A percentile compares a stretch with the other conserved stretches of the same genome.
These are phyloP conservation scores for Colletotrichum echinochloae DNA, from an alignment of 2,329 filamentous ascomycete species.

Conservation along the genomic window DNA sequence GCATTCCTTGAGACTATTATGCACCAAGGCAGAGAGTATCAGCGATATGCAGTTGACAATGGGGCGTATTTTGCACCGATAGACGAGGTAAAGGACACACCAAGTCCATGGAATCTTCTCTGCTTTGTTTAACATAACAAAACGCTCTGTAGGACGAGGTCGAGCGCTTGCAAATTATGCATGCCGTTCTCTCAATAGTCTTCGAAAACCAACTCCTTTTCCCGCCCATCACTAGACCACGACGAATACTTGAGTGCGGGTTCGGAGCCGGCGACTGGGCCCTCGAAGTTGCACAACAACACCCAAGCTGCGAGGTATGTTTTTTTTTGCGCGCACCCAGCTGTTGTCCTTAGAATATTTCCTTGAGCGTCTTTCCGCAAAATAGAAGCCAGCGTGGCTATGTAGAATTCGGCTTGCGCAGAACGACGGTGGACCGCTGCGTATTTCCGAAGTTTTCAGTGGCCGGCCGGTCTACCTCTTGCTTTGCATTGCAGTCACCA, in stretches of 20 bases:
- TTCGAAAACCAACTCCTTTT: conserved; percentile 78
- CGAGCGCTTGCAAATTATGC: conserved; percentile 72
- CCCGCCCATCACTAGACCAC: conserved; percentile 69
- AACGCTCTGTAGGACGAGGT: conserved; percentile 69
- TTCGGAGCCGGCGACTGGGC: conserved; percentile 80
- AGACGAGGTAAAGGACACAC: conserved; percentile 70
- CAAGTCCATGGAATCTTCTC: not conserved
- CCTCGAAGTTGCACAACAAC: conserved; percentile 72
- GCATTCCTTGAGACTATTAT: conserved; percentile 69
- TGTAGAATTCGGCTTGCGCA: not conserved
- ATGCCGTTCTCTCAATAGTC: conserved; percentile 70
- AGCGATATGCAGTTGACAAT: conserved; percentile 74
- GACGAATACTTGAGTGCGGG: conserved; percentile 77
- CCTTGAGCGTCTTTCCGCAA: not conserved
- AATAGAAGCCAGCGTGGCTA: not conserved
- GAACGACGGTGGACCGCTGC: not conserved
- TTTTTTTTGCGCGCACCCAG: conserved; percentile 19
- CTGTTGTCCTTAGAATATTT: not conserved
- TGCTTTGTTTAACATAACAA: conserved; percentile 9
- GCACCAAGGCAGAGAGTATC: conserved; percentile 73
- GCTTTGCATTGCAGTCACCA: conserved; percentile 28
- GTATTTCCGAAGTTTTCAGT: not conserved
- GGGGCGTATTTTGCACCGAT: conserved; percentile 75
- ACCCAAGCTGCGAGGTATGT: conserved; percentile 74
- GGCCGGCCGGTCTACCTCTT: not conserved